phyloP scores from a whole-genome alignment of 2,329 filamentous ascomycete species.

The Canariomyces notabilis region DNA sequence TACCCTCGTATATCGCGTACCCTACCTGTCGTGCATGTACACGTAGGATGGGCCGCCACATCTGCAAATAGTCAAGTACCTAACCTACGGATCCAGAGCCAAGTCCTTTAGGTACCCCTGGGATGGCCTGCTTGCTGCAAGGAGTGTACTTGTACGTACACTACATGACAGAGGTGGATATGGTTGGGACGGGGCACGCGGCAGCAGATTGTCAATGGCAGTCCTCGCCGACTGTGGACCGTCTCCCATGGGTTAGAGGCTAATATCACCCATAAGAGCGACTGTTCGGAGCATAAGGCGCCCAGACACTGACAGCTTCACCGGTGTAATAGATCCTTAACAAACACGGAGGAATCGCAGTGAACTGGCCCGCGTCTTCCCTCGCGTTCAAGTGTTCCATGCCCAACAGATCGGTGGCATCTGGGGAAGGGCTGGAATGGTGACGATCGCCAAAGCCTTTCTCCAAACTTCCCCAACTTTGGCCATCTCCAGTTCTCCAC shows the following conservation, averaged over 20 bases:
- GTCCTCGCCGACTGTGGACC: conserved; percentile 13
- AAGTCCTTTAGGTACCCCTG: too few species aligned
- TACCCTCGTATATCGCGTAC: too few species aligned
- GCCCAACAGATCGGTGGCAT: background rate
- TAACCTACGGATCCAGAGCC: conserved; percentile 1
- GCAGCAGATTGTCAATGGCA: conserved; percentile 22
- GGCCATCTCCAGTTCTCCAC: conserved; percentile 6
- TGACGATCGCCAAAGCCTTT: conserved; percentile 16
- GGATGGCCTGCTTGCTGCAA: too few species aligned
- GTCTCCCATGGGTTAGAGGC: conserved; percentile 21
- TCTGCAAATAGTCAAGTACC: conserved; percentile 18
- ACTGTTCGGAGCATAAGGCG: background rate
- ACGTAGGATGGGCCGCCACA: conserved; percentile 20
- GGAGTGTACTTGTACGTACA: background rate
- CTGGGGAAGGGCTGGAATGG: background rate
- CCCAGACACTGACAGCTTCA: background rate
- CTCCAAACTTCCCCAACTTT: conserved; percentile 26
- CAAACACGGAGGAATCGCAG: conserved; percentile 5
- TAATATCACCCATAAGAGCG: conserved; percentile 16
- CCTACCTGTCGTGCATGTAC: too few species aligned
- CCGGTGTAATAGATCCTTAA: background rate
- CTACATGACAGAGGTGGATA: conserved; percentile 4
- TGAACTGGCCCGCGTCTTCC: background rate
- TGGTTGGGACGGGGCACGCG: conserved; percentile 16
- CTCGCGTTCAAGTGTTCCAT: background rate